phyloP scores from a whole-genome alignment of 164 flowering plant species.

The Aristolochia fimbriata region DNA sequence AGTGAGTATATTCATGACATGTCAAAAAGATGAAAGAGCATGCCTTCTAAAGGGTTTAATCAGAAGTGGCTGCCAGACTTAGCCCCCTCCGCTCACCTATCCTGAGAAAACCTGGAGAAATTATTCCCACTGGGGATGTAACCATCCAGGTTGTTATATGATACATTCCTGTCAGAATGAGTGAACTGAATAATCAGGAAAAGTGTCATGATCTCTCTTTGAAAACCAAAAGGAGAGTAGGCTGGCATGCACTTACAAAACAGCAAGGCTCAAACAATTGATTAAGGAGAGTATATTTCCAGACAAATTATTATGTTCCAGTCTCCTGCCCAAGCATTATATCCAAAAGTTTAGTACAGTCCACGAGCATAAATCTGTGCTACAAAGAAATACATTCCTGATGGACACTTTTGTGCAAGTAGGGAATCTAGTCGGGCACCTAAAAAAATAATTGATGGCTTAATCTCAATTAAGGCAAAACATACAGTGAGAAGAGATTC shows the following conservation, averaged over 20 bases:
- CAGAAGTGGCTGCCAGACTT: too few relatives aligned
- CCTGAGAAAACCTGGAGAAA: conserved; percentile 73
- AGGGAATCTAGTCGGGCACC: too few relatives aligned
- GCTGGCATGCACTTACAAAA: conserved; percentile 39
- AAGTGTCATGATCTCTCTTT: neutral
- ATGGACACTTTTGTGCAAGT: too few relatives aligned
- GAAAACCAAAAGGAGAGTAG: neutral
- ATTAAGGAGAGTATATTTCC: conserved; percentile 52
- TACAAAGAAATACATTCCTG: too few relatives aligned
- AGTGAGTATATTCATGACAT: neutral
- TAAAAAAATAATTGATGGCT: too few relatives aligned
- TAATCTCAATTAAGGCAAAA: conserved; percentile 1
- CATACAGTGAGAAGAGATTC: conserved; percentile 66
- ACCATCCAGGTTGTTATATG: conserved; percentile 75
- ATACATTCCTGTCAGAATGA: conserved; percentile 59
- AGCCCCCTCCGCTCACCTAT: conserved; percentile 33
- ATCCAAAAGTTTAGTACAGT: neutral
- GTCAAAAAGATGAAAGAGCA: neutral
- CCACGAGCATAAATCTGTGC: neutral
- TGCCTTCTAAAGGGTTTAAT: too few relatives aligned
- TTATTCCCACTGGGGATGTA: conserved; percentile 70
- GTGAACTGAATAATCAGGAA: too few relatives aligned
- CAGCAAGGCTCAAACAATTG: conserved; percentile 59
- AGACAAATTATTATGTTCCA: conserved; percentile 63
- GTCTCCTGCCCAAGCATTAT: conserved; percentile 33